These are phyloP conservation scores for Pythium graminicola DNA, from an alignment of 352 stramenopile genomes.

Conservation along the genomic window DNA sequence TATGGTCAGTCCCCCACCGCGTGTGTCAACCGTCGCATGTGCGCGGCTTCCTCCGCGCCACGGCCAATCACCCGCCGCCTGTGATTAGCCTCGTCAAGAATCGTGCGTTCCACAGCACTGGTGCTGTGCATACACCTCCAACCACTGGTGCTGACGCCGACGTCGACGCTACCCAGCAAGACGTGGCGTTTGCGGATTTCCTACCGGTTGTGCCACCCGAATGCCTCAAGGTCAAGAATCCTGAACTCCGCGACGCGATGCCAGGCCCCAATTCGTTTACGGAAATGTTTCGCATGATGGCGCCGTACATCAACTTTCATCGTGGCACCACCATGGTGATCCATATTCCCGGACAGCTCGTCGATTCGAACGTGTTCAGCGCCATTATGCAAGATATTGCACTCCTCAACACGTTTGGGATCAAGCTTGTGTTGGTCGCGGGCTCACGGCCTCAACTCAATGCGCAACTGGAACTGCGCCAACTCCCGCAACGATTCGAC, in stretches of 20 bases:
- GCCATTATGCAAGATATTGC: constrained; percentile 95
- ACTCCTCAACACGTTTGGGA: constrained; percentile 92
- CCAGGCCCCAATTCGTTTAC: constrained; percentile 65
- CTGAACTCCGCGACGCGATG: constrained; percentile 17
- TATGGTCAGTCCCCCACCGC: too few species aligned
- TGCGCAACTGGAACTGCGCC: constrained; percentile 68
- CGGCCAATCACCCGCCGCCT: neutral
- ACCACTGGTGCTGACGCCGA: neutral
- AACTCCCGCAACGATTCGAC: constrained; percentile 71
- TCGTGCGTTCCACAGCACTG: constrained; percentile 8
- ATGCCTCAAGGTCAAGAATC: constrained; percentile 61
- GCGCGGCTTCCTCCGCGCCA: neutral
- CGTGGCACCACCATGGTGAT: constrained; percentile 93
- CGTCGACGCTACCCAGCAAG: neutral
- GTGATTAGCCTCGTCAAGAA: neutral
- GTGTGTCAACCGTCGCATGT: too few species aligned
- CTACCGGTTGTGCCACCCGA: constrained; percentile 68
- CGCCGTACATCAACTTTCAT: constrained; percentile 98
- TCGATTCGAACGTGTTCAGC: constrained; percentile 88
- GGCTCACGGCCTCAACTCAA: constrained; percentile 94
- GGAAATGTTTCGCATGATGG: constrained; percentile 93
- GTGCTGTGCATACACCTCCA: neutral
- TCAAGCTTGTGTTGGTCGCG: constrained; percentile 94
- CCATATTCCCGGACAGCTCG: constrained; percentile 93
- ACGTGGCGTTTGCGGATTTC: constrained; percentile 41